A percentile compares a stretch with the other conserved stretches of the same genome.
These are phyloP conservation scores for Eimeria acervulina DNA, from an alignment of 169 alveolate genomes.

Conservation along the genomic window DNA sequence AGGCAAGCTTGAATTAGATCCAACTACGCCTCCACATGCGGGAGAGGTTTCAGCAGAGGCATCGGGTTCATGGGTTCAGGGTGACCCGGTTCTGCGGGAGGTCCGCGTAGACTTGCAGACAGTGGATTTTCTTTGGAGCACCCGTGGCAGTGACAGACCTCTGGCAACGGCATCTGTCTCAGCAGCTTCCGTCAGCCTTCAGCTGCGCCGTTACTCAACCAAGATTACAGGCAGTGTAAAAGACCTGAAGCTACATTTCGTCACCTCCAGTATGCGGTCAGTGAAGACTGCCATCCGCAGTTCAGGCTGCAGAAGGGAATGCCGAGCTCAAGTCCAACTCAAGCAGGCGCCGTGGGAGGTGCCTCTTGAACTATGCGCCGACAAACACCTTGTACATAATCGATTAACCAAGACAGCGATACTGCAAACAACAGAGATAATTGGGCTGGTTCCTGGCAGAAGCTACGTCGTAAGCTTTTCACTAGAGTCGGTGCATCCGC, in stretches of 20 bases:
- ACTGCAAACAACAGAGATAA: constrained; percentile 43
- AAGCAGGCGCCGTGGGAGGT: neutral
- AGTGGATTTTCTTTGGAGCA: constrained; percentile 56
- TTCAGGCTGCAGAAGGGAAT: neutral
- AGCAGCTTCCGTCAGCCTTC: constrained; percentile 51
- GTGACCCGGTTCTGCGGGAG: constrained; percentile 58
- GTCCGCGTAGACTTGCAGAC: neutral
- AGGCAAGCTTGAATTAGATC: neutral
- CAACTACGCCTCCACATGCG: neutral
- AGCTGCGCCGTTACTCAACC: constrained; percentile 19
- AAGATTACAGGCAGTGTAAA: neutral
- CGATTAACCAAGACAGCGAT: neutral
- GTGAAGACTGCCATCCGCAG: neutral
- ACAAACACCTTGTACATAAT: neutral
- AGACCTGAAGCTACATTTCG: constrained; percentile 18
- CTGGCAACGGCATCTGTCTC: constrained; percentile 54
- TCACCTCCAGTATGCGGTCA: neutral
- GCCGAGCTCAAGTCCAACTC: neutral
- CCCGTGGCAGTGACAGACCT: constrained; percentile 25
- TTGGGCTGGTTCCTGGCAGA: constrained; percentile 79
- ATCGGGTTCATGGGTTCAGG: neutral
- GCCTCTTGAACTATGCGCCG: neutral
- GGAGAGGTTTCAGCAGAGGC: neutral
- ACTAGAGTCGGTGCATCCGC: constrained; percentile 66
- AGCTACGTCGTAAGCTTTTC: constrained; percentile 19